Evolutionary conservation across 1,139 yeast genomes (phyloP), one percentile per base, ranked within the genome.

Genomic region (Blastobotrys illinoisensis): DNA sequence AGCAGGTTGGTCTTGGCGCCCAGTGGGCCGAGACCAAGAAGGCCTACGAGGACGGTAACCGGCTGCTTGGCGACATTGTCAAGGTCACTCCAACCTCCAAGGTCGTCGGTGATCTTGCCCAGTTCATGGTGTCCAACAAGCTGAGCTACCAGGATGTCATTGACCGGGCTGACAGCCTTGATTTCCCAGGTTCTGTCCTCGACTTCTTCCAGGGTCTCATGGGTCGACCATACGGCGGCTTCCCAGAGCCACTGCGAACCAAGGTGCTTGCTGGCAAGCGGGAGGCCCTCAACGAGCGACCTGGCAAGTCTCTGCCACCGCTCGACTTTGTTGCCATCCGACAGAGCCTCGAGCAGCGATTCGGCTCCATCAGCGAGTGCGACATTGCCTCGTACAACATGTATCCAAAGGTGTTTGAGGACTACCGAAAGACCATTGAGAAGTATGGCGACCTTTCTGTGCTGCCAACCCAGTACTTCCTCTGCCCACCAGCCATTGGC

Each of bases 191-290:
- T 68, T 91, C 98, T 16, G 97, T 93, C 36, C 80, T 93, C 70
- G 99, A 95, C 75, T 93, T 93, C 80, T 90, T 93, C 82, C 97
- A 95, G 78, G 99, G 99, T 65, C 80, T 93, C 69, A 93, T 95
- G 90, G 99, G 99, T 70, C 93, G 93, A 66, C 99, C 99, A 65
- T 90, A 88, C 70, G 99, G 99, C 64, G 99, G 99, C 6, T 93
- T 95, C 95, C 99, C 99, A 54, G 99, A 93, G 75, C 99, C 99
- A 49, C 79, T 93, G 73, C 85, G 99, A 76, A 79, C 96, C 49
- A 88, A 91, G 71, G 81, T 93, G 60, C 82, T 93, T 70, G 82
- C 81, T 70, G 88, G 88, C 66, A 91, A 90, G 83, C 86, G 99
- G 75, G 85, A 88, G 74, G 89, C 90, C 75, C 82, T 93, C 72